Base-by-base conservation (phyloP, 257 asterid genomes). In the Pogostemon cablin region DNA sequence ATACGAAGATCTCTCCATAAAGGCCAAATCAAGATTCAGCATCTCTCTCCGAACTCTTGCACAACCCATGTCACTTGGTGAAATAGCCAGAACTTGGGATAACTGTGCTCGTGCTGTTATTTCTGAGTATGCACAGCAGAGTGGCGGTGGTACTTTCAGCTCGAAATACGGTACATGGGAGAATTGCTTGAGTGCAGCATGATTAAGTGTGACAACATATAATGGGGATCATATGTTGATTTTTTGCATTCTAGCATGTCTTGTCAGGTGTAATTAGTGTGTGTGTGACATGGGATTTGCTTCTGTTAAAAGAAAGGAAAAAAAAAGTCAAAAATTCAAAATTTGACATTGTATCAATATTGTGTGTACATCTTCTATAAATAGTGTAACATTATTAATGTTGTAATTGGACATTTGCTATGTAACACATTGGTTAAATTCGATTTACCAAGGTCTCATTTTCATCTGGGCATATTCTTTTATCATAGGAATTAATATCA, bases 141-240 rank as follows among this genome's bases (percentile, higher is more conserved):
- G 88, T 41, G 96, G 93, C 0, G 98, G 96, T 49, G 98, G 98
- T 66, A 87, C 80, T 79, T 87, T 91, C 81, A 87, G 96, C 83
- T 89, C 96, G 5, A 89, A 86, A 61, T 91, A 87, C 59, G 98
- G 95, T 58, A 79, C 85, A 6, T 89, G 96, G 98, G 93, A 91
- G 74, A 75, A 83, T 76, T 91, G 96, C 77, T 58, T 75, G 83
- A 84, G 84, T 82, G 82, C 90, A 48, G 84, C 87, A 20, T 87
- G 72, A 78, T 40, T 10, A 48, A 35, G 3, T 9, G 11, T 38
- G 25, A 11, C 5, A 7, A 15, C 17, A 15, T 54, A 54, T 3
- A 2, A 4, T 53, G 10, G 0, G 15, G 58, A 35, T 8, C 10
- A 53, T 6, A 54, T 54, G 60, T 54, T 17, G 4, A 53, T 7